Evolutionary conservation across 176 grass and related monocot species (phyloP), one percentile per base, ranked within the genome.

Genomic region (Carex scoparia): DNA sequence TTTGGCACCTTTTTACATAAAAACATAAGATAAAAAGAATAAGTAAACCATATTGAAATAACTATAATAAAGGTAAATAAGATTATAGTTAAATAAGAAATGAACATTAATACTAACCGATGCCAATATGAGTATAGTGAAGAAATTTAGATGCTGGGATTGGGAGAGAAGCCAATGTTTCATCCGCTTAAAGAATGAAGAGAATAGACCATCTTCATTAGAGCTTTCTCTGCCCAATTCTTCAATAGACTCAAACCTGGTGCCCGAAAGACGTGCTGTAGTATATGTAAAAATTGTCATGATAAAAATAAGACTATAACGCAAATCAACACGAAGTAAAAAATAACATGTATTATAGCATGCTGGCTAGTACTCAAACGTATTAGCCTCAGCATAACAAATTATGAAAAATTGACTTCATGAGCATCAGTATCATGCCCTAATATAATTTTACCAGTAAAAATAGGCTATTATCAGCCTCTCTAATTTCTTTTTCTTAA

Each of bases 131-230:
- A 98, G 88, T 86, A 98, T 92, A 67, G 95, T 94, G 63, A 90
- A 88, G 84, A 98, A 98, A 86, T 98, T 98, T 57, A 98, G 89
- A 85, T 94, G 91, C 55, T 98, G 95, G 49, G 95, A 86, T 32
- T 93, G 87, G 66, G 95, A 94, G 79, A 94, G 86, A 81, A 94
- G 87, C 95, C 95, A 98, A 59, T 81, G 84, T 78, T 94, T 98
- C 40, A 80, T 91, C 86, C 65, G 62, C 87, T 87, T 94, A 28
- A 99, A 27, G 49, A 74, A 86, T 32, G 86, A 85, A 88, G 95
- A 71, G 80, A 98, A n/a, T 73, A 79, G 71, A 35, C 95, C 95
- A 93, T 91, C 86, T 88, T 93, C 85, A 84, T 89, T 88, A 9
- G 83, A 88, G 85, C 86, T 51, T 89, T 75, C 78, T 59, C 61